Evolutionary conservation across 176 grass and related monocot species (phyloP), one percentile per base, ranked within the genome.

Genomic region (Rhynchospora pubera): DNA sequence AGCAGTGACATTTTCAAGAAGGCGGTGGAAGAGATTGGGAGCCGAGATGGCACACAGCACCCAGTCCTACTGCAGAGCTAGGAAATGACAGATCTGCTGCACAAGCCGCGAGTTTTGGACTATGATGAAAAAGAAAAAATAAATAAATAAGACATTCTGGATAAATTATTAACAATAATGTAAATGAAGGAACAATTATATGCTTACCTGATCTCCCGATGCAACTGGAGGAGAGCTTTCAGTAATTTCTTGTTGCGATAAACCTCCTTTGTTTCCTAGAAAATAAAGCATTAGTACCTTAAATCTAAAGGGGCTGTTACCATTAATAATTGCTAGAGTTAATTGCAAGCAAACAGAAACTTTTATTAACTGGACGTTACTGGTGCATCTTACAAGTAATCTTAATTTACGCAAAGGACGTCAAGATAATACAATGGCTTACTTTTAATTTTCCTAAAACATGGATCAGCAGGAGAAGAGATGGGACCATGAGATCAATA

Each of bases 231-330:
- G 86, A 98, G 95, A 83, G 90, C 84, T 67, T 82, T 94, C 66
- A 94, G 88, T 89, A 98, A 90, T 73, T 94, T 97, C 86, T 94
- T 98, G 74, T 98, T 98, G 81, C 95, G 95, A 80, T 94, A 98
- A 80, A 94, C 88, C 44, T 92, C 92, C 86, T 94, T 98, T 64
- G 90, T 85, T 83, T 83, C 90, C 95, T 98, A 85, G 53, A 88
- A 62, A 76, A 79, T 59, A 85, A 72, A 79, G 65, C 6, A 85
- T 50, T 13, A 59, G 24, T 62, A 15, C 45, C n/a, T 76, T 63
- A 24, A 43, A 12, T 23, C 30, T 63, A 64, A 80, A n/a, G 57
- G 51, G 8, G 3, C 1, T 42, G n/a, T 43, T 73, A 50, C 56
- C 28, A 43, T 44, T 11, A 80, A 63, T 47, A 8, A 63, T 18